A percentile compares a stretch with the other conserved stretches of the same genome.
These are phyloP conservation scores for Penicillium crystallinum DNA, from an alignment of 495 filamentous ascomycete genomes.

Conservation along the genomic window DNA sequence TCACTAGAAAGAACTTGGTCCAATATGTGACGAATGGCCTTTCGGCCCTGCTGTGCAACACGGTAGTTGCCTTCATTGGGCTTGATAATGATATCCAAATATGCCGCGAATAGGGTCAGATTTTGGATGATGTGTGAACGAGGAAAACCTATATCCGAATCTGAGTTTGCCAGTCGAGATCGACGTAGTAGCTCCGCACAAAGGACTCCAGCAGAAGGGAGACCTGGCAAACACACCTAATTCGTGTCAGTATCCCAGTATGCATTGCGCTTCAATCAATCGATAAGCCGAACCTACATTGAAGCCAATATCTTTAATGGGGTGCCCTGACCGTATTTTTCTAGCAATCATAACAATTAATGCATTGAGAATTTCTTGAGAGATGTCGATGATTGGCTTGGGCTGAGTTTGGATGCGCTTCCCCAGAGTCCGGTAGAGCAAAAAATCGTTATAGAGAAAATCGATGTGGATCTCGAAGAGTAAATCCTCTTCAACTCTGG, in stretches of 20 bases:
- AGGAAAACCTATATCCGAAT: constrained; percentile 21
- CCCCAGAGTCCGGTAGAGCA: no score
- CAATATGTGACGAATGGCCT: constrained; percentile 21
- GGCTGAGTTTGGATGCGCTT: no score
- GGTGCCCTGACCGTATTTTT: no score
- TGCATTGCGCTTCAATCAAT: no score
- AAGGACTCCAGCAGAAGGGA: constrained; percentile 52
- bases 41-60: constrained; percentile 14
- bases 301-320: background rate
- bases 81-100: constrained; percentile 19
- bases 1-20: constrained; percentile 21
- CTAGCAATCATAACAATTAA: no score
- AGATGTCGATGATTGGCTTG: no score
- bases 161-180: background rate
- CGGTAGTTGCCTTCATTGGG: constrained; percentile 20
- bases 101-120: constrained; percentile 46
- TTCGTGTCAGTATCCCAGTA: no score
- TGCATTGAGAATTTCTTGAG: no score
- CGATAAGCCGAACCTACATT: background rate
- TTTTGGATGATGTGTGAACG: constrained; percentile 57
- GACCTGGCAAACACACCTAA: constrained; percentile 28
- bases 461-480: no score
- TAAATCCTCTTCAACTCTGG: no score
- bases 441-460: no score
- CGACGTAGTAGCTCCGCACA: constrained; percentile 48